Conservation (phyloP, 805 yeast species). For the Starmerella riodocensis region DNA sequence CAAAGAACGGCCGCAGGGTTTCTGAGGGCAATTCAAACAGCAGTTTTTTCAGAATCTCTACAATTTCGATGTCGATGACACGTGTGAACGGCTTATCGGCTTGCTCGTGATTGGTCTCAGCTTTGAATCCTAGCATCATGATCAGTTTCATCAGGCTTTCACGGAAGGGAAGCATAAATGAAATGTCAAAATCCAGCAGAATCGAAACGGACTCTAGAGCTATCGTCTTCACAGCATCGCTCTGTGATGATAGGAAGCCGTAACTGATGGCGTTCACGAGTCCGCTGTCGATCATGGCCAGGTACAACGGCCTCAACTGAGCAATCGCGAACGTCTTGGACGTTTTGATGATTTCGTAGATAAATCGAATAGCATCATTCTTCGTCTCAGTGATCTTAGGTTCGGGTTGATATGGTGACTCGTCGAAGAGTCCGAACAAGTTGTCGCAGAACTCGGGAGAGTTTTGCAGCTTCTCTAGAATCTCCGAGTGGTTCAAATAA, state of each 20-base stretch:
- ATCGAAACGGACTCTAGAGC: constrained; percentile 46
- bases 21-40: not conserved
- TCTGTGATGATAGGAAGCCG: constrained; percentile 42
- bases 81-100: not conserved
- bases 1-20: no score
- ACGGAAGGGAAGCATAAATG: not conserved
- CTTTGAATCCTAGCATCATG: not conserved
- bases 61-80: not conserved
- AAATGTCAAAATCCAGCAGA: constrained; percentile 7
- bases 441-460: constrained; percentile 40
- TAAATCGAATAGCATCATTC: constrained; percentile 55
- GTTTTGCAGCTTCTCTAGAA: constrained; percentile 45
- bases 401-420: constrained; percentile 3
- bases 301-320: constrained; percentile 55
- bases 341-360: constrained; percentile 67
- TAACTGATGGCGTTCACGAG: constrained; percentile 55
- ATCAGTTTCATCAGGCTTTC: not conserved
- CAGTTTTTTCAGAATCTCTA: not conserved
- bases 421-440: constrained; percentile 46
- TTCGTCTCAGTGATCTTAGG: not conserved
- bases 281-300: constrained; percentile 51
- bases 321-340: constrained; percentile 51
- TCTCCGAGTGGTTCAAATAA: constrained; percentile 52
- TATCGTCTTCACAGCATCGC: constrained; percentile 40
- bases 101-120: not conserved